Evolutionary conservation across 208 protist genomes (phyloP).

Genomic region (Leishmania martiniquensis): DNA sequence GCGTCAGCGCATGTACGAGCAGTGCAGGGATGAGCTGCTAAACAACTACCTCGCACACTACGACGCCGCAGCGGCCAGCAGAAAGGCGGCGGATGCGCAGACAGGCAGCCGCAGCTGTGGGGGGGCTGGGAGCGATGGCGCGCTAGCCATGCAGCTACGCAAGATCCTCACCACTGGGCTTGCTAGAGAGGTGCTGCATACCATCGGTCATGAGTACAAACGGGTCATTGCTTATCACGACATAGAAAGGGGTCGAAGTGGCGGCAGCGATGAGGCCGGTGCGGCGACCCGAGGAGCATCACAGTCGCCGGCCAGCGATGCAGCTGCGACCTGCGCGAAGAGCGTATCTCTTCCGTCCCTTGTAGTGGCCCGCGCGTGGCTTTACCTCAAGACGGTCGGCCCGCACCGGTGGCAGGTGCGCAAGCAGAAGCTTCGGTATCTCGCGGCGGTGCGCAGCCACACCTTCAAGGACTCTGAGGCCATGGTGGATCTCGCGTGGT

Average conservation of each 20-base stretch:
- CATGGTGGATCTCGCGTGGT: conserved; percentile 86
- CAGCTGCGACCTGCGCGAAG: neutral
- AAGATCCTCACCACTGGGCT: conserved; percentile 66
- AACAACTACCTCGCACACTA: conserved; percentile 55
- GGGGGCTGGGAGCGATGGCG: conserved; percentile 16
- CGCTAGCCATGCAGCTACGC: conserved; percentile 39
- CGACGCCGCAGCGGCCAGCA: conserved; percentile 10
- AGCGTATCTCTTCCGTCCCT: conserved; percentile 7
- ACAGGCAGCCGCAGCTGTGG: neutral
- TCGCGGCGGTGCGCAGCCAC: conserved; percentile 51
- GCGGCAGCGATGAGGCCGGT: neutral
- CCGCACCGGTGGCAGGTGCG: conserved; percentile 54
- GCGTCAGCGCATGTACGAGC: conserved; percentile 61
- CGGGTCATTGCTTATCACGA: conserved; percentile 64
- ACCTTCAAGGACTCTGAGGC: conserved; percentile 80
- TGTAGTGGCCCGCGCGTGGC: neutral
- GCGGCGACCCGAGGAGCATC: neutral
- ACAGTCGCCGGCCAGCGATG: neutral
- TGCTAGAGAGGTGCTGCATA: conserved; percentile 75
- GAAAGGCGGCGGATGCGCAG: neutral
- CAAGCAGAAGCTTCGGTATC: conserved; percentile 38
- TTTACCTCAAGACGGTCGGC: conserved; percentile 29
- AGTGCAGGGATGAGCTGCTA: conserved; percentile 73
- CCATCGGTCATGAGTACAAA: conserved; percentile 72
- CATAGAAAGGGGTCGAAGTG: conserved; percentile 8